Base-by-base conservation (phyloP, 176 grass and related monocot species). In the Dactylis glomerata region DNA sequence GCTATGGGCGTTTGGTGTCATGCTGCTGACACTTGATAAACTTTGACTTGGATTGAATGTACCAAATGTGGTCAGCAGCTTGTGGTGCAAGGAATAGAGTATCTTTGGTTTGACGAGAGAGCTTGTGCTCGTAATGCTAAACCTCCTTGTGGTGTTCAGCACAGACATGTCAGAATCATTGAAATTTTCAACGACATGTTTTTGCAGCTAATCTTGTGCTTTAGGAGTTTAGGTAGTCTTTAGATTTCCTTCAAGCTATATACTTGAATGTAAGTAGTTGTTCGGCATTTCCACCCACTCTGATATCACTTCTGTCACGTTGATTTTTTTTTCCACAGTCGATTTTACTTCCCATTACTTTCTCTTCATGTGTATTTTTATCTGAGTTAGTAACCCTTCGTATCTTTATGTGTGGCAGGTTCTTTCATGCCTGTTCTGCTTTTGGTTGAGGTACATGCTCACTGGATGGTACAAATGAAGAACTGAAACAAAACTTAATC, bases 401-500 rank as follows among this genome's bases (percentile, higher is more conserved):
- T 81, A 23, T 79, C 42, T 84, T 90, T 17, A 36, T 86, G 63
- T 57, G 62, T 86, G 28, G 76, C 89, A 99, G 96, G 96, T 88
- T 84, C 78, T 96, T 52, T 93, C 91, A 28, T 98, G 93, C 77
- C 56, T 91, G n/a, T 81, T 96, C 75, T 98, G 96, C 85, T 98
- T 98, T 73, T 89, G 93, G 81, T 56, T 95, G 90, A 92, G 96
- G 69, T 88, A 94, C 80, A 73, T 94, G 62, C 89, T 98, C 59
- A 91, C 96, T 38, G 96, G 96, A 89, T 98, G 96, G 96, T 98
- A 98, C 87, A 98, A 98, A 92, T 95, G 80, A 92, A 90, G 15
- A 77, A 46, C 50, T 31, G 72, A 24, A 14, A 67, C 44, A 26
- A 38, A 50, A 57, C 37, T 44, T 26, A 68, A 37, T 31, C 10